Evolutionary conservation across 331 rosid species (phyloP).

Genomic region (Quercus lobata): DNA sequence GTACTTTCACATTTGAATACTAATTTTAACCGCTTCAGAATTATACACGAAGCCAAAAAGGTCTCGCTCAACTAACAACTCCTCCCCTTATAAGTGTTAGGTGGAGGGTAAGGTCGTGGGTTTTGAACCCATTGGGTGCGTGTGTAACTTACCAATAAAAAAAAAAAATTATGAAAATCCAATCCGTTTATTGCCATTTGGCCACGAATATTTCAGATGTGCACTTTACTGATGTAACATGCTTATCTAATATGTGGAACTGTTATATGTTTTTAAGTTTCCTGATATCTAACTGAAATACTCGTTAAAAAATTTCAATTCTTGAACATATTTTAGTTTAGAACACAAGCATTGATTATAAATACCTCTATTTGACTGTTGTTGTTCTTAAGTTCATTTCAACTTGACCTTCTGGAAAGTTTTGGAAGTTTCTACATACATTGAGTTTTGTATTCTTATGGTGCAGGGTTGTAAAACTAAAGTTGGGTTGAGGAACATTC

Average conservation of each 20-base stretch:
- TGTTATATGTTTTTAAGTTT: neutral
- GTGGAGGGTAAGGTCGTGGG: no score
- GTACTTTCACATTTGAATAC: no score
- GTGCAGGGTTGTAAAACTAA: conserved; percentile 66
- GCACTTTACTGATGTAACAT: neutral
- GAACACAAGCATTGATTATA: neutral
- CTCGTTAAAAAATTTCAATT: neutral
- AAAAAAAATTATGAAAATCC: no score
- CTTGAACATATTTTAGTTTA: neutral
- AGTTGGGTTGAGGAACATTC: conserved; percentile 69
- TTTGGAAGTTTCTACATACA: neutral
- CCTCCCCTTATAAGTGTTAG: no score
- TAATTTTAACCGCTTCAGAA: no score
- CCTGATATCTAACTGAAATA: neutral
- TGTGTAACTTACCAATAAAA: no score
- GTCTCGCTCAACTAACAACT: no score
- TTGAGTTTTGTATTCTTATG: conserved; percentile 11
- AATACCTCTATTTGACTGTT: neutral
- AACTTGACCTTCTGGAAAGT: neutral
- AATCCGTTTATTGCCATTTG: neutral
- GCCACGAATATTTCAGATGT: neutral
- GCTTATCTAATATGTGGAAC: neutral
- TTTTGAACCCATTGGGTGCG: no score
- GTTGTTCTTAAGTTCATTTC: conserved; percentile 2
- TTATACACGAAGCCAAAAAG: no score